Conservation (phyloP, 179 eudicot genomes). For the Vitellaria paradoxa region DNA sequence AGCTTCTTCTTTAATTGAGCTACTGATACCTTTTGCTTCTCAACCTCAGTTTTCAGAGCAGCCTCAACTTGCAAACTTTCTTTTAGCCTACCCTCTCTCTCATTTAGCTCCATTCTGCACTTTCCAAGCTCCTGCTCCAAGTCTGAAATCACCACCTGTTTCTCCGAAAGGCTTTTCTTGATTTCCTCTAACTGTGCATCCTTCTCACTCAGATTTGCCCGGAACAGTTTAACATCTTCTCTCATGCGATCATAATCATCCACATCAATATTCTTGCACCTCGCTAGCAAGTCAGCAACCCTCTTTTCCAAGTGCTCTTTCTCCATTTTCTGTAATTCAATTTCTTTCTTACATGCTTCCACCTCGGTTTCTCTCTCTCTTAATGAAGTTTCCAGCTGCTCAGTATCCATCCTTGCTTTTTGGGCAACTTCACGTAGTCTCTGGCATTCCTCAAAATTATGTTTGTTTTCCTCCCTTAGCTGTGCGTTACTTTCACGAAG, state of each 20-base stretch:
- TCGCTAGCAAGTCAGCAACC: slow-evolving; percentile 63
- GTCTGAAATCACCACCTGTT: slow-evolving; percentile 46
- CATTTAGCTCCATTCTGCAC: slow-evolving; percentile 50
- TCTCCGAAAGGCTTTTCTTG: slow-evolving; percentile 47
- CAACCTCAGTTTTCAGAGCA: slow-evolving; percentile 53
- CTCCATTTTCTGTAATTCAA: slow-evolving; percentile 46
- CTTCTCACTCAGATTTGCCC: slow-evolving; percentile 50
- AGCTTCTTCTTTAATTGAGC: slow-evolving; percentile 30
- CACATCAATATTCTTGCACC: slow-evolving; percentile 53
- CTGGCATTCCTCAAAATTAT: slow-evolving; percentile 93
- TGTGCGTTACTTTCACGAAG: slow-evolving; percentile 95
- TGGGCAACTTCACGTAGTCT: slow-evolving; percentile 66
- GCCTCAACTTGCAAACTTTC: slow-evolving; percentile 53
- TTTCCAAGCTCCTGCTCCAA: slow-evolving; percentile 70
- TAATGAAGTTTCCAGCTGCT: slow-evolving; percentile 49
- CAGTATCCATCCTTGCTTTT: slow-evolving; percentile 50
- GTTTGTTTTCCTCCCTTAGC: slow-evolving; percentile 88
- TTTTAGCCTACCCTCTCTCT: slow-evolving; percentile 45
- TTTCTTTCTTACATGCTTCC: slow-evolving; percentile 57
- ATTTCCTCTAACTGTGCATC: slow-evolving; percentile 62
- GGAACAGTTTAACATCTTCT: slow-evolving; percentile 59
- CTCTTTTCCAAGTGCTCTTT: slow-evolving; percentile 45
- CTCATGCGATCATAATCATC: slow-evolving; percentile 68
- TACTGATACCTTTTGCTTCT: slow-evolving; percentile 45
- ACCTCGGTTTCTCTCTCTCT: slow-evolving; percentile 49